Conservation (phyloP, 305 asterid genomes). For the Rubia peregrina region DNA sequence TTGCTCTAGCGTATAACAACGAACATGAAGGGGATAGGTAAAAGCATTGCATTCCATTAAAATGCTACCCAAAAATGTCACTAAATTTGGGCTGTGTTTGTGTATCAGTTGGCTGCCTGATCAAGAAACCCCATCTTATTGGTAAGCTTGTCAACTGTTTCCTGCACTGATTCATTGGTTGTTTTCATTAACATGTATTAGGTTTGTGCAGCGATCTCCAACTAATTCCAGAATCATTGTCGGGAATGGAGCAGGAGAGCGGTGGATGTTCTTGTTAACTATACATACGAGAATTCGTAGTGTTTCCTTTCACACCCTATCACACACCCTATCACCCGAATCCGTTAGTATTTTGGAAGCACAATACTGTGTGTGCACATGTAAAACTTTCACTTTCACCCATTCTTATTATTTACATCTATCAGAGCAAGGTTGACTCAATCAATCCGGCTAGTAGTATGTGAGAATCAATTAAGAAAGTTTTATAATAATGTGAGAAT, state of each 20-base stretch:
- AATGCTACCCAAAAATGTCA: neutral
- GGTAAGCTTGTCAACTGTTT: slow-evolving; percentile 32
- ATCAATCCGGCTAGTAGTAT: no score
- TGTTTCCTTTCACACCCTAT: no score
- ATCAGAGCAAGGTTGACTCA: no score
- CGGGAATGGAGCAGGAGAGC: slow-evolving; percentile 48
- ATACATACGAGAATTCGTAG: no score
- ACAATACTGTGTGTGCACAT: neutral
- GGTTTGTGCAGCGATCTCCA: slow-evolving; percentile 45
- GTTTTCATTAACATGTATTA: neutral
- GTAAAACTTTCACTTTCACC: neutral
- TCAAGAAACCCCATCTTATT: slow-evolving; percentile 51
- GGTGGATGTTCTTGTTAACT: slow-evolving; percentile 60
- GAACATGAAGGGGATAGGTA: slow-evolving; percentile 29
- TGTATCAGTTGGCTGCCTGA: slow-evolving; percentile 41
- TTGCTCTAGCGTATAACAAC: slow-evolving; percentile 43
- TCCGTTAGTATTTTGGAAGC: neutral
- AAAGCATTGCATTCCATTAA: neutral
- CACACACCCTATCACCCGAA: no score
- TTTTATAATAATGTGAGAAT: no score
- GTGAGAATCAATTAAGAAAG: no score
- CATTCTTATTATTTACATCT: neutral
- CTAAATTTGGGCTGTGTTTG: neutral
- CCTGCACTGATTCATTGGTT: neutral
- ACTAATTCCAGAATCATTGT: slow-evolving; percentile 46